Conservation (phyloP, 768 basidiomycete genomes). For the Tylopilus plumbeoviolaceoides region DNA sequence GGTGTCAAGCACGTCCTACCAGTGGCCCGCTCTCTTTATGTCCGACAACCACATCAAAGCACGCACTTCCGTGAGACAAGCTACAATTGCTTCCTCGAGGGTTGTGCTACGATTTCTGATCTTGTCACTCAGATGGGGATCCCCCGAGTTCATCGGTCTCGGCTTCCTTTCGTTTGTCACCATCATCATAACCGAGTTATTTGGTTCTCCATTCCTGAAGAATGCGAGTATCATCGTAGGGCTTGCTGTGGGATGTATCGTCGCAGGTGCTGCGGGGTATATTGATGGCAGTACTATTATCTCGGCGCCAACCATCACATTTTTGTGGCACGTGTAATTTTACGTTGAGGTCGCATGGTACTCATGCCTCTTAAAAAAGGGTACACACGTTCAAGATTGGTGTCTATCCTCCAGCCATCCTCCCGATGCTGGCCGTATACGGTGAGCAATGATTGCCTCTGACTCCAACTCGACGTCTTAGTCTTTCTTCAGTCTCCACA, state of each 20-base stretch:
- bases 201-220: conserved; percentile 82
- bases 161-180: conserved; percentile 79
- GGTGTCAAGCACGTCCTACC: conserved; percentile 56
- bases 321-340: conserved; percentile 52
- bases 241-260: conserved; percentile 73
- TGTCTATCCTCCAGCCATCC: conserved; percentile 67
- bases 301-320: conserved; percentile 73
- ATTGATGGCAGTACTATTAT: conserved; percentile 63
- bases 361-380: conserved; percentile 36
- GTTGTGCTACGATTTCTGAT: not conserved
- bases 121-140: conserved; percentile 57
- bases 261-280: conserved; percentile 75
- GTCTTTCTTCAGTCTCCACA: conserved; percentile 46
- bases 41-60: conserved; percentile 65
- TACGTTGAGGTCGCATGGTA: not conserved
- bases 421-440: conserved; percentile 61
- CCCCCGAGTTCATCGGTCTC: conserved; percentile 79
- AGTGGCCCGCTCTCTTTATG: conserved; percentile 69
- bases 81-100: too few species aligned
- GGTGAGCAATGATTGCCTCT: conserved; percentile 24
- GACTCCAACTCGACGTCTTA: conserved; percentile 2
- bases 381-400: conserved; percentile 73
- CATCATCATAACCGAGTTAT: conserved; percentile 76
- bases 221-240: conserved; percentile 77
- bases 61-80: conserved; percentile 54